Conservation (phyloP, 257 asterid species). For the Anisodus tanguticus region DNA sequence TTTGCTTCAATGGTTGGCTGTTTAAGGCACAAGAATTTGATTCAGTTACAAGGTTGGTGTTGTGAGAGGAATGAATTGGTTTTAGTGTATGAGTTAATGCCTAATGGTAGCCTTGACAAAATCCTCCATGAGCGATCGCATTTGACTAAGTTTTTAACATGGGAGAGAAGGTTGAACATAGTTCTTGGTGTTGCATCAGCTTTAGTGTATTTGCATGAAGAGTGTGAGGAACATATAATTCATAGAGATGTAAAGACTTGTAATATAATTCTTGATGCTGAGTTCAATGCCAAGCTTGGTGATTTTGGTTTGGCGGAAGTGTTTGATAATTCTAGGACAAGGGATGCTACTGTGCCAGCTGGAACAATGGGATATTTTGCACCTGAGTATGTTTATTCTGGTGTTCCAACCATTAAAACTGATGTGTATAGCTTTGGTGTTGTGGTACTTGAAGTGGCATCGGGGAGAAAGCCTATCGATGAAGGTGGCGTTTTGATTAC, state of each 20-base stretch:
- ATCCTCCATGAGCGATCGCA: slow-evolving; percentile 45
- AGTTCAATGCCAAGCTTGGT: slow-evolving; percentile 72
- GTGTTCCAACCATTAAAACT: slow-evolving; percentile 63
- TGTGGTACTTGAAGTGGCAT: slow-evolving; percentile 69
- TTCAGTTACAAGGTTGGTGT: slow-evolving; percentile 84
- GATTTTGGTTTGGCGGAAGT: slow-evolving; percentile 86
- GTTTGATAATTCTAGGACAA: slow-evolving; percentile 44
- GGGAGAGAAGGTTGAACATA: slow-evolving; percentile 69
- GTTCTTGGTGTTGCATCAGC: slow-evolving; percentile 68
- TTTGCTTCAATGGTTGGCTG: slow-evolving; percentile 80
- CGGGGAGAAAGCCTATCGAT: slow-evolving; percentile 75
- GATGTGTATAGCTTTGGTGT: slow-evolving; percentile 89
- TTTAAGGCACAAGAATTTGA: slow-evolving; percentile 75
- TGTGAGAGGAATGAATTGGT: slow-evolving; percentile 76
- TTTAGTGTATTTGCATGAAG: slow-evolving; percentile 73
- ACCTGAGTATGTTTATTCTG: slow-evolving; percentile 73
- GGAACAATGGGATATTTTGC: slow-evolving; percentile 92
- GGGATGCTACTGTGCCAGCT: slow-evolving; percentile 69
- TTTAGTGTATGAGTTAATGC: slow-evolving; percentile 72
- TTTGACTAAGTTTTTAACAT: slow-evolving; percentile 49
- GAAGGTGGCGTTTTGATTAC: slow-evolving; percentile 50
- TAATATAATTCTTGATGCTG: slow-evolving; percentile 68
- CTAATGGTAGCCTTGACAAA: slow-evolving; percentile 70
- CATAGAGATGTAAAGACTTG: slow-evolving; percentile 82
- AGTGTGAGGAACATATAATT: slow-evolving; percentile 72